Conservation (phyloP, 495 filamentous ascomycete species). For the Aspergillus conjunctus region DNA sequence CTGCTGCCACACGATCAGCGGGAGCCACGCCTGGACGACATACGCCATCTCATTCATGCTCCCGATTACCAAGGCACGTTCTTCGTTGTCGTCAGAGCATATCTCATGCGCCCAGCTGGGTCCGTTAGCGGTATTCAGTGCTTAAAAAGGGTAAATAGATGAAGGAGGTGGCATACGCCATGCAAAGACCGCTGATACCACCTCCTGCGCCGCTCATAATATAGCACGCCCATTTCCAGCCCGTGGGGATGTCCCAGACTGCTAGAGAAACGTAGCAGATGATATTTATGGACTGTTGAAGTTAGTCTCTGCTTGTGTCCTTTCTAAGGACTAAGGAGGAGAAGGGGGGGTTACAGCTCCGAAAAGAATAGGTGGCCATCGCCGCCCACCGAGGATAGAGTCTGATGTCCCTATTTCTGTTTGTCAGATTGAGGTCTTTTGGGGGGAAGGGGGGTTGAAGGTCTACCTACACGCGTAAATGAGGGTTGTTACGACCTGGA, state of each 20-base stretch:
- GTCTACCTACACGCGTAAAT: conserved; percentile 44
- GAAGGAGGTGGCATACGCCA: conserved; percentile 36
- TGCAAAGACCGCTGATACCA: conserved; percentile 46
- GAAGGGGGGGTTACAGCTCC: conserved; percentile 41
- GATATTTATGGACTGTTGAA: conserved; percentile 28
- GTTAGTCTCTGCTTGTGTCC: conserved; percentile 31
- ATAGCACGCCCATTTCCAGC: conserved; percentile 50
- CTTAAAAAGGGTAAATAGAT: conserved; percentile 15
- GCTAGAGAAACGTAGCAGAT: conserved; percentile 39
- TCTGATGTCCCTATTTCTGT: conserved; percentile 46
- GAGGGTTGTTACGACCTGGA: conserved; percentile 51
- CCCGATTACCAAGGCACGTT: conserved; percentile 50
- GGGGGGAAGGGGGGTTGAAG: not conserved
- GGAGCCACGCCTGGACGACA: conserved; percentile 53
- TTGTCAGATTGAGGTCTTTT: not conserved
- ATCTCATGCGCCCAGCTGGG: conserved; percentile 54
- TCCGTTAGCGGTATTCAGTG: conserved; percentile 1
- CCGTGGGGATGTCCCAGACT: conserved; percentile 49
- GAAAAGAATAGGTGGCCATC: conserved; percentile 58
- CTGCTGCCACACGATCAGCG: conserved; percentile 54
- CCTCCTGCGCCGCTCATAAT: conserved; percentile 41
- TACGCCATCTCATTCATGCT: conserved; percentile 57
- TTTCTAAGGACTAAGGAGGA: not conserved
- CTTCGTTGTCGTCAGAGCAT: conserved; percentile 54
- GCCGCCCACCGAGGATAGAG: conserved; percentile 51